Evolutionary conservation across 352 stramenopile genomes (phyloP).

Genomic region (Phytophthora pseudosyringae): DNA sequence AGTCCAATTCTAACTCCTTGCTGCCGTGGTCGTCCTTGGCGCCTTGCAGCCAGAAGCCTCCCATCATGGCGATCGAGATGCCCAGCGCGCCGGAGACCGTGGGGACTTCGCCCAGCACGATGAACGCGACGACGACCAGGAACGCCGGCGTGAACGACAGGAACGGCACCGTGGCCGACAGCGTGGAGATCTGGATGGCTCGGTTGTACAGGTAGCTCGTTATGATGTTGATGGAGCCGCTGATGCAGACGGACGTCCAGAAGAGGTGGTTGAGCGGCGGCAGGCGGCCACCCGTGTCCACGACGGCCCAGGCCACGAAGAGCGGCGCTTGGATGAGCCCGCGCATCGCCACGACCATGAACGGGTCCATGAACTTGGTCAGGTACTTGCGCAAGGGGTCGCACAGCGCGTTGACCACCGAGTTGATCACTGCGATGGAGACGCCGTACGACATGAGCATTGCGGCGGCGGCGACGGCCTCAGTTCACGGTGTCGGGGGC

Average conservation of each 20-base stretch:
- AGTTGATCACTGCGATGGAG: slow-evolving; percentile 83
- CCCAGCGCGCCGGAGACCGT: slow-evolving; percentile 65
- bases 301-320: slow-evolving; percentile 71
- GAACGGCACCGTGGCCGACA: slow-evolving; percentile 80
- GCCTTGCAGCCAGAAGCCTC: slow-evolving; percentile 77
- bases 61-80: slow-evolving; percentile 73
- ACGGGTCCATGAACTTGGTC: slow-evolving; percentile 85
- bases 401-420: slow-evolving; percentile 78
- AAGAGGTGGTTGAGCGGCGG: slow-evolving; percentile 81
- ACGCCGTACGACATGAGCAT: slow-evolving; percentile 76
- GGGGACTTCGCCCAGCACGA: slow-evolving; percentile 78
- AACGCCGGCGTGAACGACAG: slow-evolving; percentile 84
- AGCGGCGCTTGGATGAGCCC: slow-evolving; percentile 76
- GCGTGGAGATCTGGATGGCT: slow-evolving; percentile 83
- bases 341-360: slow-evolving; percentile 73
- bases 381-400: slow-evolving; percentile 88
- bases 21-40: slow-evolving; percentile 49
- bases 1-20: slow-evolving; percentile 60
- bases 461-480: not conserved
- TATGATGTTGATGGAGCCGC: slow-evolving; percentile 77
- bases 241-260: slow-evolving; percentile 81
- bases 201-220: slow-evolving; percentile 88
- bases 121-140: slow-evolving; percentile 75
- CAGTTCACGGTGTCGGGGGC: not conserved
- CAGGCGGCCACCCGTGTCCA: slow-evolving; percentile 56